Evolutionary conservation across 2,329 filamentous ascomycete genomes (phyloP), one percentile per base, ranked within the genome.

Genomic region (Proliferodiscus dingleyae): DNA sequence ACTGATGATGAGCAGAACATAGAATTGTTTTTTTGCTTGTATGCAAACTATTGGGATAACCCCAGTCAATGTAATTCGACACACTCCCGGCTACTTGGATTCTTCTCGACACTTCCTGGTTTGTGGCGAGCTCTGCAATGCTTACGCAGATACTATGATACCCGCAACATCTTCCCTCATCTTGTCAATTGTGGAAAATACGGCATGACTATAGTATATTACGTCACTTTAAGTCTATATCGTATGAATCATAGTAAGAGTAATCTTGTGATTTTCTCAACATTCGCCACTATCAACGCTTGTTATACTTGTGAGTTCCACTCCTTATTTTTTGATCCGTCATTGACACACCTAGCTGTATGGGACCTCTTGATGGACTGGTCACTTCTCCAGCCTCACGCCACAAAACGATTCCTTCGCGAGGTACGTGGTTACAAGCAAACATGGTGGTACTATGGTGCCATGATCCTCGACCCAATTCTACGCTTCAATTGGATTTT

Each of bases 351-450:
- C 7, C 3, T 44, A 83, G 80, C 83, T 8, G 77, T 95, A 33
- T 98, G 93, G 93, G 93, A 98, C 63, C 70, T 98, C 2, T 81
- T 89, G 53, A 96, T 97, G 87, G 93, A 98, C 65, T 97, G 93
- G 76, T 93, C 86, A 47, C 74, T 96, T n/a, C 76, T 91, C 3
- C 89, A 96, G 57, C 75, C 85, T 0, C 80, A 83, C 45, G 79
- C 87, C 0, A 77, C 78, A 9, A 72, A 86, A 54, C 76, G 71
- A 2, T 74, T 83, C 39, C 77, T 96, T 9, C 84, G 93, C 5
- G 80, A 91, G 47, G 83, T 87, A 7, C 75, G 93, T 0, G 89
- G 84, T 0, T 85, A 93, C 58, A 91, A 91, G 61, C 74, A 74
- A 10, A 73, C 77, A 3, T 93, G 87, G 84, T 72, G 83, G 33